These are phyloP conservation scores for Atkinsonella hypoxylon DNA, from an alignment of 2,329 filamentous ascomycete genomes.

Conservation along the genomic window DNA sequence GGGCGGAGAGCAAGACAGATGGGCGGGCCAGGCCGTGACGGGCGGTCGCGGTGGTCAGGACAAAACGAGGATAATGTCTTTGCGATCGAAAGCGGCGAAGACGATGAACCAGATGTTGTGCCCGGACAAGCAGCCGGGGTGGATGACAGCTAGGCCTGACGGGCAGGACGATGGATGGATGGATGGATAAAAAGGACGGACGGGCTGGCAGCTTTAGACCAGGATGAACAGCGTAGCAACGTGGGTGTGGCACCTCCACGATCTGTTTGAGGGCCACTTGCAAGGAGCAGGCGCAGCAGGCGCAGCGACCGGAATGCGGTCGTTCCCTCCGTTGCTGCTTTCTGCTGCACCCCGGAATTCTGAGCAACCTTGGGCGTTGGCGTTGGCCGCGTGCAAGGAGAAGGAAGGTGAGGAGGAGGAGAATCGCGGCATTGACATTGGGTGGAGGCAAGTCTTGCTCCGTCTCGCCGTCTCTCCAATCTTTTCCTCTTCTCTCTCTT, in stretches of 20 bases:
- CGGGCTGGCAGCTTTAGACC: background rate
- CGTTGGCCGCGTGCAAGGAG: background rate
- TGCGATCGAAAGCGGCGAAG: background rate
- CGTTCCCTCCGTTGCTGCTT: slow-evolving; percentile 4
- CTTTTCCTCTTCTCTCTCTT: no score
- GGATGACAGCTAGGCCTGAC: no score
- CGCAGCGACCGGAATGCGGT: background rate
- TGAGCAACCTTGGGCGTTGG: background rate
- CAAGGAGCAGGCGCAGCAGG: background rate
- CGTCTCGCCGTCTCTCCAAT: no score
- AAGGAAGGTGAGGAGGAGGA: background rate
- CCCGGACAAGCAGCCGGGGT: background rate
- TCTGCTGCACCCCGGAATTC: background rate
- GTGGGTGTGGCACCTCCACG: background rate
- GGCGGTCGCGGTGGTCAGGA: background rate
- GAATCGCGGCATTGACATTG: no score
- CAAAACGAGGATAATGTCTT: background rate
- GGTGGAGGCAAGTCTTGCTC: background rate
- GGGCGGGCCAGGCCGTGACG: background rate
- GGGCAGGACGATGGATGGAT: background rate
- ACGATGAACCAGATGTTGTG: background rate
- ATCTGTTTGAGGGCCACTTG: background rate
- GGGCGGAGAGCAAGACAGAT: background rate
- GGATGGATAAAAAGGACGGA: background rate
- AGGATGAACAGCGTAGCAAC: background rate